Percentiles rank a stretch among this genome's conserved stretches.
Conservation (phyloP, 148 eudicot genomes). For the Beta vulgaris region DNA sequence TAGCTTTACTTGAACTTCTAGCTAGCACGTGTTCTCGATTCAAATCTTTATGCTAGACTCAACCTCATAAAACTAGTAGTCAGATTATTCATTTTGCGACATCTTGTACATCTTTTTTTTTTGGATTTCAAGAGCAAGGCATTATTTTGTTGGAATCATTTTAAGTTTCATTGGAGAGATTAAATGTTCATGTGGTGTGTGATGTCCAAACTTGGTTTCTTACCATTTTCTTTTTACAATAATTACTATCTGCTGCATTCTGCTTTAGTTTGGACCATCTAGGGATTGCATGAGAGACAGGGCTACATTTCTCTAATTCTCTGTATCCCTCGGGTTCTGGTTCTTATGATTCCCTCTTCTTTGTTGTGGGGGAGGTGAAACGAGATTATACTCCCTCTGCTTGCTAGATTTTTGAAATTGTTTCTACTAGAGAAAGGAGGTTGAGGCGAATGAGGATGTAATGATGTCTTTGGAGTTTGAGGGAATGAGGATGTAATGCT, state of each 20-base stretch:
- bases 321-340: neutral
- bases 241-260: neutral
- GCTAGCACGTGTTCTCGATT: neutral
- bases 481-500: neutral
- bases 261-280: neutral
- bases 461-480: neutral
- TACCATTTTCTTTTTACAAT: neutral
- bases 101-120: too few species aligned
- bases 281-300: neutral
- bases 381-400: neutral
- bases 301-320: neutral
- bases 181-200: neutral
- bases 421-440: neutral
- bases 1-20: neutral
- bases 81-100: too few species aligned
- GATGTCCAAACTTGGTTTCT: neutral
- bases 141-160: neutral
- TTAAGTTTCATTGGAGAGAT: neutral
- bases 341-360: neutral
- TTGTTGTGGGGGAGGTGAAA: neutral
- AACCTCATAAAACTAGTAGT: neutral
- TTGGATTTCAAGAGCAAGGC: too few species aligned
- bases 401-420: neutral
- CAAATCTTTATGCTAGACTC: neutral
- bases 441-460: neutral